Evolutionary conservation across 306 rosid species (phyloP).

Genomic region (Cicer chorassanicum): DNA sequence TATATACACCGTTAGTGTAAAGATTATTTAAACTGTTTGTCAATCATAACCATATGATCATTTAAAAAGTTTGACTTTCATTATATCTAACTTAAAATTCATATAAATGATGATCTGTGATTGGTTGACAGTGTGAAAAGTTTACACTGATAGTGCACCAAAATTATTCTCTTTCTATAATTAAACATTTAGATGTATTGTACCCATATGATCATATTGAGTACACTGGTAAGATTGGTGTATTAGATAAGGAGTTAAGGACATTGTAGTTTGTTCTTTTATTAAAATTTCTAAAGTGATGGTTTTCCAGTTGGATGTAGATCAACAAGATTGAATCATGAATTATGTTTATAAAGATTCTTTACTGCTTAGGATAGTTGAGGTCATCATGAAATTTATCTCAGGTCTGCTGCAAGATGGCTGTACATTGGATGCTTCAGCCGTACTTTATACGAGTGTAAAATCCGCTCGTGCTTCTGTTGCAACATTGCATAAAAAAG

Average conservation of each 20-base stretch:
- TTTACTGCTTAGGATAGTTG: slow-evolving; percentile 30
- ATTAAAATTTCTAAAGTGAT: slow-evolving; percentile 7
- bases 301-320: slow-evolving; percentile 31
- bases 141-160: too few relatives aligned
- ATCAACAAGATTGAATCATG: slow-evolving; percentile 28
- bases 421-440: slow-evolving; percentile 81
- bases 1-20: too few relatives aligned
- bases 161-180: neutral
- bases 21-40: too few relatives aligned
- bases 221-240: neutral
- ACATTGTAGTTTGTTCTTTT: slow-evolving; percentile 28
- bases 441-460: slow-evolving; percentile 88
- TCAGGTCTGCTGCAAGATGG: slow-evolving; percentile 94
- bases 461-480: slow-evolving; percentile 90
- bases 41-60: too few relatives aligned
- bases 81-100: too few relatives aligned
- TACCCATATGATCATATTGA: slow-evolving; percentile 22
- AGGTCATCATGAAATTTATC: slow-evolving; percentile 41
- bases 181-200: slow-evolving; percentile 13
- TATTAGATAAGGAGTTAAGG: neutral
- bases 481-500: slow-evolving; percentile 68
- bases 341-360: slow-evolving; percentile 5
- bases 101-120: too few relatives aligned
- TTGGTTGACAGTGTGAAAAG: too few relatives aligned
- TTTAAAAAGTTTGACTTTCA: too few relatives aligned